phyloP scores from a whole-genome alignment of 2,329 filamentous ascomycete genomes.

The Juglanconis oblonga region DNA sequence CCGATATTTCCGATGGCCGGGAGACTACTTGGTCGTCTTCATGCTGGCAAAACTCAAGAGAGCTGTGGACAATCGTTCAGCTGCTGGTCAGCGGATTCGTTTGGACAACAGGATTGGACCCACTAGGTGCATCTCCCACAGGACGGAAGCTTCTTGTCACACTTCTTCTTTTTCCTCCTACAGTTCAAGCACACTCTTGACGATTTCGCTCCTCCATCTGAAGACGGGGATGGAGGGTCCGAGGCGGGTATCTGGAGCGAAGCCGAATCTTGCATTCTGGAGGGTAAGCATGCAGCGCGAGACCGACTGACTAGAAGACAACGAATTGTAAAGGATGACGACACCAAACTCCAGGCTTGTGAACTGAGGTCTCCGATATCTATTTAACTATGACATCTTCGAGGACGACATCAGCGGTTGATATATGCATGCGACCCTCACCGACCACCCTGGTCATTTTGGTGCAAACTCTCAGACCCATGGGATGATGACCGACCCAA shows the following conservation, averaged over 20 bases:
- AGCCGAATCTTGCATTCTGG: constrained; percentile 15
- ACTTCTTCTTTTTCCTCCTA: constrained; percentile 27
- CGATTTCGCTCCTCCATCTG: constrained; percentile 22
- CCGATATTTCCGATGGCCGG: constrained; percentile 8
- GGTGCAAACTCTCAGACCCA: constrained; percentile 9
- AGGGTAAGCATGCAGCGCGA: background rate
- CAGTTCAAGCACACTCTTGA: constrained; percentile 28
- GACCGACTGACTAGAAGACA: background rate
- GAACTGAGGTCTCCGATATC: constrained; percentile 2
- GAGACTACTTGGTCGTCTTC: constrained; percentile 22
- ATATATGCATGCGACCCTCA: constrained; percentile 15
- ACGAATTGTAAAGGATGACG: background rate
- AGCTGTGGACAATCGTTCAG: constrained; percentile 19
- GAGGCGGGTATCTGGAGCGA: constrained; percentile 15
- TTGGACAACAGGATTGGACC: constrained; percentile 2
- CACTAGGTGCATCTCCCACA: constrained; percentile 28
- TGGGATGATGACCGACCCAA: constrained; percentile 14
- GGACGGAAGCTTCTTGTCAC: constrained; percentile 27
- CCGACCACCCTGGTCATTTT: constrained; percentile 13
- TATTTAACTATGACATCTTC: constrained; percentile 8
- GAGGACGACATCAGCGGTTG: constrained; percentile 13
- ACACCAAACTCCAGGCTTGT: constrained; percentile 3
- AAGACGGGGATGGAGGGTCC: constrained; percentile 18
- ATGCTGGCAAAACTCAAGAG: constrained; percentile 25
- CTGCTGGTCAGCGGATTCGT: background rate